Evolutionary conservation across 2,329 filamentous ascomycete genomes (phyloP).

Genomic region (Pleoardoris graminearum): DNA sequence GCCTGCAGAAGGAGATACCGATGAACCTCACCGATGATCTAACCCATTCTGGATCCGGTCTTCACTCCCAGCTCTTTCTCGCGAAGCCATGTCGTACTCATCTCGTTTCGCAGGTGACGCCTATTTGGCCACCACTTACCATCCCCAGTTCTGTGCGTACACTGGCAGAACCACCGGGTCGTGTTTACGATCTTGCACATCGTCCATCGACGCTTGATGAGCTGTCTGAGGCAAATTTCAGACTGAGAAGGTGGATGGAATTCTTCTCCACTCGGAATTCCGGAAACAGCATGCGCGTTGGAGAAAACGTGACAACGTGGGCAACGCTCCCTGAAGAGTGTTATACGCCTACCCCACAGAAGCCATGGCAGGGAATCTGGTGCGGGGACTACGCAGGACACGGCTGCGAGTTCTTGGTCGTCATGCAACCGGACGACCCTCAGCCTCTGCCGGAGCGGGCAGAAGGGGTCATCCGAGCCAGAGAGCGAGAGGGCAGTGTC

Average conservation of each 20-base stretch:
- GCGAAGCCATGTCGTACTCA: slow-evolving; percentile 56
- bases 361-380: slow-evolving; percentile 90
- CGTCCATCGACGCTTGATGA: slow-evolving; percentile 59
- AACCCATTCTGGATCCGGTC: slow-evolving; percentile 33
- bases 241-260: slow-evolving; percentile 76
- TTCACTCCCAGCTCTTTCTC: slow-evolving; percentile 71
- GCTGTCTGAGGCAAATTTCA: slow-evolving; percentile 71
- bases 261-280: slow-evolving; percentile 52
- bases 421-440: slow-evolving; percentile 70
- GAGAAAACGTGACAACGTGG: slow-evolving; percentile 62
- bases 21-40: slow-evolving; percentile 48
- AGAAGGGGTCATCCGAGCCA: slow-evolving; percentile 29
- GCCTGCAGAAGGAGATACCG: slow-evolving; percentile 56
- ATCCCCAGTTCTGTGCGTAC: slow-evolving; percentile 67
- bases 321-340: slow-evolving; percentile 73
- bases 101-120: slow-evolving; percentile 43
- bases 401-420: slow-evolving; percentile 83
- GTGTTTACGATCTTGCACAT: slow-evolving; percentile 51
- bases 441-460: slow-evolving; percentile 46
- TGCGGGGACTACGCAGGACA: slow-evolving; percentile 87
- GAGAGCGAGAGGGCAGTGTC: slow-evolving; percentile 33
- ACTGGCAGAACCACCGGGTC: slow-evolving; percentile 53
- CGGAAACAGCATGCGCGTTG: slow-evolving; percentile 47
- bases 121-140: slow-evolving; percentile 73
- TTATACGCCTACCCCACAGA: slow-evolving; percentile 79